Percentiles rank a stretch among this genome's conserved stretches.
These are phyloP conservation scores for Thielaviopsis ethacetica DNA, from an alignment of 2,329 filamentous ascomycete genomes.

Conservation along the genomic window DNA sequence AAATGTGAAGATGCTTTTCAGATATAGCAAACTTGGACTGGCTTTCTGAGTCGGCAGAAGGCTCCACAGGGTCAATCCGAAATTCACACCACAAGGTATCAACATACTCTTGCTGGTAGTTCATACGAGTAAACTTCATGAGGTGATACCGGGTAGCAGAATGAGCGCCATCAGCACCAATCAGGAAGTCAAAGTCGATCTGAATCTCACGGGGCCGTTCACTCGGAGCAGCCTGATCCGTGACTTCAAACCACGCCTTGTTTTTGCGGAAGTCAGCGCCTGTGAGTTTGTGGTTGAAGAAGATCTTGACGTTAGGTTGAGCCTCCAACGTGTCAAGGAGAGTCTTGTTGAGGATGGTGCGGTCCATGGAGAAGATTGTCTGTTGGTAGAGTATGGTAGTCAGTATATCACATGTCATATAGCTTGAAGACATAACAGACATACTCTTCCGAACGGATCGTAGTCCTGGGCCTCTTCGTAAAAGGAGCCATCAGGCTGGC, in stretches of 20 bases:
- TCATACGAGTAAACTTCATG: constrained; percentile 87
- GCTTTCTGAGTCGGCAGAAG: constrained; percentile 23
- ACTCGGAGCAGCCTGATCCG: constrained; percentile 3
- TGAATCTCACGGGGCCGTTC: constrained; percentile 54
- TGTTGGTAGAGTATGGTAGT: constrained; percentile 30
- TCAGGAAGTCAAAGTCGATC: constrained; percentile 76
- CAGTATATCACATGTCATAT: background rate
- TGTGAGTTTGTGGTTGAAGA: constrained; percentile 86
- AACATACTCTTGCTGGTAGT: constrained; percentile 89
- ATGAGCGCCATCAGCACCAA: constrained; percentile 90
- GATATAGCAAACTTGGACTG: constrained; percentile 56
- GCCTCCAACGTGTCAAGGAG: constrained; percentile 70
- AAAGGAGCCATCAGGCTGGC: constrained; percentile 43
- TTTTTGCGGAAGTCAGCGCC: constrained; percentile 68
- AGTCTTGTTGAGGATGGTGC: constrained; percentile 64
- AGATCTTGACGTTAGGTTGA: constrained; percentile 77
- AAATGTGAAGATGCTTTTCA: constrained; percentile 90
- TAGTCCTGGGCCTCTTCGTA: constrained; percentile 76
- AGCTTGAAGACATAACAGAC: background rate
- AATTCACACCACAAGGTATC: constrained; percentile 98
- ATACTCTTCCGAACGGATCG: constrained; percentile 70
- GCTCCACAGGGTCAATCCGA: constrained; percentile 43
- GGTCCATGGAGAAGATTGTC: constrained; percentile 75
- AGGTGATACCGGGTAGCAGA: constrained; percentile 80
- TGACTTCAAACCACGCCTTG: constrained; percentile 73